Percentiles rank a stretch among this genome's conserved stretches.
phyloP scores from a whole-genome alignment of 768 basidiomycete species.

The Cystobasidium onofrii region DNA sequence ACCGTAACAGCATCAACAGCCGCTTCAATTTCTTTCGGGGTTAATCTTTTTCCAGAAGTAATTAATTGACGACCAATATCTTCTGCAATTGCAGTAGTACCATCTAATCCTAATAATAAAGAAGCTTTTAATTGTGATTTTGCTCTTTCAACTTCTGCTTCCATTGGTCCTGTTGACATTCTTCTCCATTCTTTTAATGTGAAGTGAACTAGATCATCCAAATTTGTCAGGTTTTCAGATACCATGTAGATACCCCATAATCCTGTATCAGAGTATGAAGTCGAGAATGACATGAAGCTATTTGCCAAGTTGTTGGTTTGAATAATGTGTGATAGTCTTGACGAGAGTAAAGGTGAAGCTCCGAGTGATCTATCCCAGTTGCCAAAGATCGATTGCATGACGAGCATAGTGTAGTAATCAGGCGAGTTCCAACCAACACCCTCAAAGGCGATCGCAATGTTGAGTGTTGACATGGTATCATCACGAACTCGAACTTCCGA shows the following conservation, averaged over 20 bases:
- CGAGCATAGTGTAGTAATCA: constrained; percentile 99
- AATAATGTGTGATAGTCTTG: constrained; percentile 81
- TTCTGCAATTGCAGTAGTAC: constrained; percentile 93
- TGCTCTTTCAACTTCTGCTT: constrained; percentile 85
- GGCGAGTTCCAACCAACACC: constrained; percentile 96
- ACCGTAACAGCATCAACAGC: constrained; percentile 81
- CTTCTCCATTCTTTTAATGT: constrained; percentile 91
- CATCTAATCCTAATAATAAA: constrained; percentile 78
- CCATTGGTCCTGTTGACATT: constrained; percentile 78
- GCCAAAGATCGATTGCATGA: constrained; percentile 93
- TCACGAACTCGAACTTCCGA: constrained; percentile 93
- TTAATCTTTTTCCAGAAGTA: constrained; percentile 78
- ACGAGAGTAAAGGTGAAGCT: constrained; percentile 77
- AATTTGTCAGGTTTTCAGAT: constrained; percentile 83
- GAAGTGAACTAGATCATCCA: constrained; percentile 89
- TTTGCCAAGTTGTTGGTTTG: constrained; percentile 93
- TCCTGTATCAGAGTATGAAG: constrained; percentile 95
- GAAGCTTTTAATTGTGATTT: constrained; percentile 98
- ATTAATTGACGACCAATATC: constrained; percentile 97
- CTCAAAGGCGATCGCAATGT: constrained; percentile 94
- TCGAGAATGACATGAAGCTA: constrained; percentile 98
- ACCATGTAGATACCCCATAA: constrained; percentile 98
- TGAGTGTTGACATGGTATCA: constrained; percentile 76
- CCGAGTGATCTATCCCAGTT: constrained; percentile 99
- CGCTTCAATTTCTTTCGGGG: constrained; percentile 86